phyloP scores from a whole-genome alignment of 306 rosid genomes.

The Rosa rugosa region DNA sequence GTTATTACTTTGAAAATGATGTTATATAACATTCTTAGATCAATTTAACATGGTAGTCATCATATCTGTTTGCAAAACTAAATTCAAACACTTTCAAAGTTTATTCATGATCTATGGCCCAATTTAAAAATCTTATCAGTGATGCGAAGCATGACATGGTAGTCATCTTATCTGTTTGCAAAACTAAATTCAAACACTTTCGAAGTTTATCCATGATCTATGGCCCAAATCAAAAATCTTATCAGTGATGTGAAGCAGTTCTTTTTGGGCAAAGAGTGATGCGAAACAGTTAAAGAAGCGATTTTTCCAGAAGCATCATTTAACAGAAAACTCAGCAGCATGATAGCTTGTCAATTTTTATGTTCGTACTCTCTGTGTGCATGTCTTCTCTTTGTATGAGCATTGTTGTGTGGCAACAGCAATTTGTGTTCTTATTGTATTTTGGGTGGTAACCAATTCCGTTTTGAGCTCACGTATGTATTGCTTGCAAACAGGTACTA shows the following conservation, averaged over 20 bases:
- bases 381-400: not conserved
- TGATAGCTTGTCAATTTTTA: not conserved
- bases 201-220: not conserved
- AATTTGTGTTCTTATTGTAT: not conserved
- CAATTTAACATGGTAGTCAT: conserved; percentile 1
- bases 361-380: not conserved
- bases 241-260: not conserved
- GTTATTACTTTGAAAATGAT: conserved; percentile 2
- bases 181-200: not conserved
- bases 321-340: not conserved
- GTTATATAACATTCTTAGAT: conserved; percentile 1
- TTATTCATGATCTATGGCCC: not conserved
- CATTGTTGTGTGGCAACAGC: not conserved
- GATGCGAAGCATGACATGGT: not conserved
- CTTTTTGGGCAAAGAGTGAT: not conserved
- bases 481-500: conserved; percentile 61
- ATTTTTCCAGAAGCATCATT: not conserved
- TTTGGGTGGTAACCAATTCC: conserved; percentile 18
- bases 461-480: conserved; percentile 11
- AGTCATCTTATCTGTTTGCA: not conserved
- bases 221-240: not conserved
- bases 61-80: not conserved
- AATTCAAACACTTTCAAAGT: not conserved
- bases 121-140: not conserved
- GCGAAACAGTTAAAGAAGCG: not conserved